phyloP scores from a whole-genome alignment of 345 rosid species.

The Gossypium bickii region DNA sequence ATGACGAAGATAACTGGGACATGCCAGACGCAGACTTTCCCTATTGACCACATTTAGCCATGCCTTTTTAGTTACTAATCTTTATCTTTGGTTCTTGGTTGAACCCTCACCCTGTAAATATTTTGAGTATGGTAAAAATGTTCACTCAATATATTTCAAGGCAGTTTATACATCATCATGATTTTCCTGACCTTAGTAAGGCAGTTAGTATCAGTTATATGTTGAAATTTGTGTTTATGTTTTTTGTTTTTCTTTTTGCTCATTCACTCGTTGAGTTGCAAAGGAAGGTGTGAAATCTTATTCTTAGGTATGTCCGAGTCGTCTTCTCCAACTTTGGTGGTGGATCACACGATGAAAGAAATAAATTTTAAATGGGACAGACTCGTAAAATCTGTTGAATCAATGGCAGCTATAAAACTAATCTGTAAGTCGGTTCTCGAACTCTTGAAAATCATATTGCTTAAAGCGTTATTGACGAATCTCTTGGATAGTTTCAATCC shows the following conservation, averaged over 20 bases:
- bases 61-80: slow-evolving; percentile 16
- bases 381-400: not conserved
- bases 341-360: not conserved
- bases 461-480: not conserved
- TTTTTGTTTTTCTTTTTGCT: not conserved
- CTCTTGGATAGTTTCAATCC: not conserved
- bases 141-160: slow-evolving; percentile 7
- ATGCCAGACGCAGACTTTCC: slow-evolving; percentile 59
- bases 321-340: slow-evolving; percentile 11
- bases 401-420: not conserved
- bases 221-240: not conserved
- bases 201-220: not conserved
- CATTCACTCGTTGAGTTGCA: not conserved
- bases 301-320: not conserved
- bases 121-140: slow-evolving; percentile 1
- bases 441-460: not conserved
- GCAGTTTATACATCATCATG: not conserved
- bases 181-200: not conserved
- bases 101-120: slow-evolving; percentile 14
- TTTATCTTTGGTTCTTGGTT: slow-evolving; percentile 11
- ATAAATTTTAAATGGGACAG: not conserved
- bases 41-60: slow-evolving; percentile 25
- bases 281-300: not conserved
- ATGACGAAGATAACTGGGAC: slow-evolving; percentile 83
- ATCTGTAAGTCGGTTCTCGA: not conserved